phyloP scores from a whole-genome alignment of 352 stramenopile species.

The Globisporangium mamillatum region DNA sequence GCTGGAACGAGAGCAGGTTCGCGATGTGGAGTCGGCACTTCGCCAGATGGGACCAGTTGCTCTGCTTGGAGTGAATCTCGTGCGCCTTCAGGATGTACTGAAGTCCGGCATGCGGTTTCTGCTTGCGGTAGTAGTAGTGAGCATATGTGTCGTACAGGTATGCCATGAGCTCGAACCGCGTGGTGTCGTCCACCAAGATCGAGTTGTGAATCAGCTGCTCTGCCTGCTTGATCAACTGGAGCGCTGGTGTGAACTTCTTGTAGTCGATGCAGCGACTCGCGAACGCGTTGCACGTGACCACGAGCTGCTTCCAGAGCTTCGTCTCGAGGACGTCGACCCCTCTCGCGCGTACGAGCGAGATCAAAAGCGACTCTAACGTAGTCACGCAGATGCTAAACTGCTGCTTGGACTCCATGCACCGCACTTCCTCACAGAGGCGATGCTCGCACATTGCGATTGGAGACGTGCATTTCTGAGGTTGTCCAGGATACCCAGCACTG shows the following conservation, averaged over 20 bases:
- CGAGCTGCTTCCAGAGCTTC: slow-evolving; percentile 89
- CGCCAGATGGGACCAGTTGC: slow-evolving; percentile 83
- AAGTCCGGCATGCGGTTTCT: slow-evolving; percentile 78
- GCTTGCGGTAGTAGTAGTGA: slow-evolving; percentile 88
- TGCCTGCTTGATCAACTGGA: slow-evolving; percentile 84
- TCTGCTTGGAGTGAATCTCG: slow-evolving; percentile 69
- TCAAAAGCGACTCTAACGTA: slow-evolving; percentile 72
- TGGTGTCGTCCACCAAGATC: slow-evolving; percentile 45
- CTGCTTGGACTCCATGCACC: slow-evolving; percentile 73
- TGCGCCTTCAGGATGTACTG: slow-evolving; percentile 86
- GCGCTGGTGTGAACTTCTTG: slow-evolving; percentile 65
- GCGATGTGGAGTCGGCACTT: slow-evolving; percentile 88
- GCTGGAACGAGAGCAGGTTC: slow-evolving; percentile 68
- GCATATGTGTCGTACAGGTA: slow-evolving; percentile 87
- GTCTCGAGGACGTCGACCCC: slow-evolving; percentile 50
- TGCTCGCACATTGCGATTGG: slow-evolving; percentile 48
- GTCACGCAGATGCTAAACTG: slow-evolving; percentile 80
- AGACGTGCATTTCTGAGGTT: background rate
- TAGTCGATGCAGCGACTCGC: slow-evolving; percentile 82
- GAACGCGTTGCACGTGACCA: slow-evolving; percentile 90
- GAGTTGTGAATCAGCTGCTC: slow-evolving; percentile 76
- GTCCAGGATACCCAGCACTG: background rate
- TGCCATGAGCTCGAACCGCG: slow-evolving; percentile 70
- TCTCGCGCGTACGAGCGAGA: slow-evolving; percentile 57
- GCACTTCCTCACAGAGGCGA: slow-evolving; percentile 72